Evolutionary conservation across 2,329 filamentous ascomycete genomes (phyloP).

Genomic region (Sphaerostilbella broomeana): DNA sequence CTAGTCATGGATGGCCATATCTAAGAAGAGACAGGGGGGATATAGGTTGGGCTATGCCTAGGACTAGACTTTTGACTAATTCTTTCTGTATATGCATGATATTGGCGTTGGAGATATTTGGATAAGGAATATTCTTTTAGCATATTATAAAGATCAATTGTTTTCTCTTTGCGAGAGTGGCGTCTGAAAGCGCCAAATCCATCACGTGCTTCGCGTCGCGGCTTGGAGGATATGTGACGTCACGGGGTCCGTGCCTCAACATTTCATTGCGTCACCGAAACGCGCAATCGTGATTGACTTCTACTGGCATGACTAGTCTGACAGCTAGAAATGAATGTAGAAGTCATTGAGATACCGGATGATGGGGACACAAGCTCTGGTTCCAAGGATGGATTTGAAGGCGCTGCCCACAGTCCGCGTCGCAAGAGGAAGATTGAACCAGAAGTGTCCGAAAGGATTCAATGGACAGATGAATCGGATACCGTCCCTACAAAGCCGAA

Average conservation of each 20-base stretch:
- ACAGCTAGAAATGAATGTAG: constrained; percentile 8
- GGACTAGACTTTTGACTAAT: too few species aligned
- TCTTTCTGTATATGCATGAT: too few species aligned
- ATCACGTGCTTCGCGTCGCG: too few species aligned
- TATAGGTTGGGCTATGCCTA: too few species aligned
- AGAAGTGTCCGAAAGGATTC: constrained; percentile 37
- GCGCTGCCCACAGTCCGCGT: constrained; percentile 7
- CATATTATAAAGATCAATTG: too few species aligned
- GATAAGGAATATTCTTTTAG: too few species aligned
- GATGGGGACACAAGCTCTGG: constrained; percentile 20
- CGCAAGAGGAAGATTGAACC: constrained; percentile 34
- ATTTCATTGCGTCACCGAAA: constrained; percentile 1
- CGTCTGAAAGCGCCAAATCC: too few species aligned
- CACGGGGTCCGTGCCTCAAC: constrained; percentile 7
- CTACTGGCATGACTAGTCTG: neutral
- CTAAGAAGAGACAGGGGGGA: neutral
- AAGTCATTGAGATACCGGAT: constrained; percentile 23
- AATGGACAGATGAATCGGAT: constrained; percentile 55
- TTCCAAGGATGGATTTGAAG: constrained; percentile 12
- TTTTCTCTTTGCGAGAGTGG: too few species aligned
- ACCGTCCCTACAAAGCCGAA: constrained; percentile 52
- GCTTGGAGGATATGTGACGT: too few species aligned
- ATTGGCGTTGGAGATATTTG: too few species aligned
- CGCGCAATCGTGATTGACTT: neutral
- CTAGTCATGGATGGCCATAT: constrained; percentile 7